Evolutionary conservation across 2,329 filamentous ascomycete genomes (phyloP).

Genomic region (Paecilomyces sp.): DNA sequence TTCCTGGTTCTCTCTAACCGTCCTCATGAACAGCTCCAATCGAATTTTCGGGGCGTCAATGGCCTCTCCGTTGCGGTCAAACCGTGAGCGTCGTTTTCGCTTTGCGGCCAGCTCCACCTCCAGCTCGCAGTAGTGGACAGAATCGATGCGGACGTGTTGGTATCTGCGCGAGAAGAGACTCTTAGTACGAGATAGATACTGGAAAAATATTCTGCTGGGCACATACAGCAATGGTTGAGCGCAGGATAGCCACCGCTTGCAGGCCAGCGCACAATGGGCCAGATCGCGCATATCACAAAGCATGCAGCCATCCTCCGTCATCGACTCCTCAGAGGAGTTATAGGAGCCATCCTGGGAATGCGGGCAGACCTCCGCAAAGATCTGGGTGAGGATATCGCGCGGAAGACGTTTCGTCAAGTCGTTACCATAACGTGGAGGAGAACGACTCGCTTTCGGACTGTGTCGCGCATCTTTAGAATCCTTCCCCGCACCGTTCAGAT

Average conservation of each 20-base stretch:
- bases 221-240: slow-evolving; percentile 58
- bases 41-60: slow-evolving; percentile 72
- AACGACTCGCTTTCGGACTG: background rate
- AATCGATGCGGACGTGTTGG: slow-evolving; percentile 83
- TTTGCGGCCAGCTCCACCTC: slow-evolving; percentile 74
- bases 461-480: background rate
- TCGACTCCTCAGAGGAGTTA: slow-evolving; percentile 73
- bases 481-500: background rate
- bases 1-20: slow-evolving; percentile 68
- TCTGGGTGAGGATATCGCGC: slow-evolving; percentile 61
- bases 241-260: slow-evolving; percentile 61
- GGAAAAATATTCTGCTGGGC: background rate
- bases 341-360: slow-evolving; percentile 72
- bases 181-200: background rate
- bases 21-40: slow-evolving; percentile 70
- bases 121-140: slow-evolving; percentile 87
- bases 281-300: slow-evolving; percentile 88
- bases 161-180: slow-evolving; percentile 50
- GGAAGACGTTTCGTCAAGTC: slow-evolving; percentile 53
- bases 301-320: slow-evolving; percentile 76
- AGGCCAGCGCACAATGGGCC: slow-evolving; percentile 68
- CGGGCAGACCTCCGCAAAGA: slow-evolving; percentile 78
- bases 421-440: slow-evolving; percentile 1
- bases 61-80: slow-evolving; percentile 69
- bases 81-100: slow-evolving; percentile 66